Conservation (phyloP, 495 filamentous ascomycete genomes). For the Neurospora intermedia region DNA sequence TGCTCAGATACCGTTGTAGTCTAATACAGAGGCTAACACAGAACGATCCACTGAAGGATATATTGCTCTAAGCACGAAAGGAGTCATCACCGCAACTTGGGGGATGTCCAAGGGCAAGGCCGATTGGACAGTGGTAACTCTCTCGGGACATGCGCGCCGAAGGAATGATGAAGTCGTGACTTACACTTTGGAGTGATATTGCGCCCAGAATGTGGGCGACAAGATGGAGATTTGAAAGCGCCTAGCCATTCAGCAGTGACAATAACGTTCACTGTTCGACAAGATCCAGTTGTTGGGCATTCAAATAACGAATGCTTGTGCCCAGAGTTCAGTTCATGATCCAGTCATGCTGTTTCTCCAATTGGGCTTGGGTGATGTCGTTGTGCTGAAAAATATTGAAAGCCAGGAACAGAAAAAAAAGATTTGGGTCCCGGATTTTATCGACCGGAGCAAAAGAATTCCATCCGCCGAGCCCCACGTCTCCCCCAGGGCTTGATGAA, state of each 20-base stretch:
- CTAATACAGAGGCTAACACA: conserved; percentile 64
- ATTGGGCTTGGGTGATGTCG: background rate
- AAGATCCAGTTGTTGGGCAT: background rate
- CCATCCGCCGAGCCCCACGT: background rate
- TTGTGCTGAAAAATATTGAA: background rate
- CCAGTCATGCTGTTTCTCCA: background rate
- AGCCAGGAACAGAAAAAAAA: background rate
- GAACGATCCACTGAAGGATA: conserved; percentile 55
- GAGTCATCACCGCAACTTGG: conserved; percentile 49
- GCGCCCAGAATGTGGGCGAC: conserved; percentile 5
- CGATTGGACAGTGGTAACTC: background rate
- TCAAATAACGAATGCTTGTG: background rate
- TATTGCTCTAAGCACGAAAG: conserved; percentile 50
- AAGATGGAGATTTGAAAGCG: background rate
- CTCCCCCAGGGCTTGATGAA: background rate
- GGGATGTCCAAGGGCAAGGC: background rate
- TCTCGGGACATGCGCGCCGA: background rate
- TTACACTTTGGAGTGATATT: conserved; percentile 18
- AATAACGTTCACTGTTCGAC: background rate
- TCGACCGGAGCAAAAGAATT: background rate
- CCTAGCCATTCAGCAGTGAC: background rate
- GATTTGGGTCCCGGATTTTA: background rate
- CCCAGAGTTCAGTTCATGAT: background rate
- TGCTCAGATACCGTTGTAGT: conserved; percentile 99
- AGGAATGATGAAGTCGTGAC: conserved; percentile 5